Evolutionary conservation across 805 yeast species (phyloP).

Genomic region (Gaillardinia entomophila): DNA sequence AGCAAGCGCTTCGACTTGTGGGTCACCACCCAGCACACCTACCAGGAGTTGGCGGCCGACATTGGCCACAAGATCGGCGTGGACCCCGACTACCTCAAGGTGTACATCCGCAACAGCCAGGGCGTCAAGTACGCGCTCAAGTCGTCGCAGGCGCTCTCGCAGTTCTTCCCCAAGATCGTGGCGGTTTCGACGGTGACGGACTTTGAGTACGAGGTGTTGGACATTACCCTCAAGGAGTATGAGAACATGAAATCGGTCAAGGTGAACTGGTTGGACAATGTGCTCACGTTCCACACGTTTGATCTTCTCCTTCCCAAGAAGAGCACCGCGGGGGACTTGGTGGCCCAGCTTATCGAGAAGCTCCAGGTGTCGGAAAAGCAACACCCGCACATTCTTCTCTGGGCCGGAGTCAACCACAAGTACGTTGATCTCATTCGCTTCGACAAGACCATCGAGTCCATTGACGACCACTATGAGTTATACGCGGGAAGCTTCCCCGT

Average conservation of each 20-base stretch:
- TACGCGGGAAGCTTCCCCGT: slow-evolving; percentile 40
- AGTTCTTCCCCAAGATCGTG: slow-evolving; percentile 36
- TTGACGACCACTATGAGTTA: slow-evolving; percentile 29
- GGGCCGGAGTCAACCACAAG: slow-evolving; percentile 46
- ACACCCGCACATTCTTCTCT: slow-evolving; percentile 44
- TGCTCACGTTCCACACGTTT: slow-evolving; percentile 60
- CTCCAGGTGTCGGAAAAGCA: slow-evolving; percentile 45
- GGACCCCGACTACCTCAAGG: slow-evolving; percentile 56
- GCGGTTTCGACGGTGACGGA: slow-evolving; percentile 38
- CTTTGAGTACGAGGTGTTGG: slow-evolving; percentile 73
- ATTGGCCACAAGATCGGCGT: slow-evolving; percentile 46
- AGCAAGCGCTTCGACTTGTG: slow-evolving; percentile 50
- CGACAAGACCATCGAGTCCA: slow-evolving; percentile 27
- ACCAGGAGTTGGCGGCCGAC: slow-evolving; percentile 53
- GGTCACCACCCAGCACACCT: slow-evolving; percentile 58
- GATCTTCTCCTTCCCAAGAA: slow-evolving; percentile 66
- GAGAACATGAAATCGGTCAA: slow-evolving; percentile 68
- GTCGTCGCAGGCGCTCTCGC: slow-evolving; percentile 29
- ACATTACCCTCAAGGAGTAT: slow-evolving; percentile 66
- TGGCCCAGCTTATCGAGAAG: slow-evolving; percentile 52
- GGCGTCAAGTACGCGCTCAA: slow-evolving; percentile 51
- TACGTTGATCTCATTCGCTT: slow-evolving; percentile 33
- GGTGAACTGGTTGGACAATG: slow-evolving; percentile 66
- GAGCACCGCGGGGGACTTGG: slow-evolving; percentile 50
- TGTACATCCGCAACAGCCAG: slow-evolving; percentile 55